Conservation (phyloP, 108 stramenopile genomes). For the Parietichytrium sp. region DNA sequence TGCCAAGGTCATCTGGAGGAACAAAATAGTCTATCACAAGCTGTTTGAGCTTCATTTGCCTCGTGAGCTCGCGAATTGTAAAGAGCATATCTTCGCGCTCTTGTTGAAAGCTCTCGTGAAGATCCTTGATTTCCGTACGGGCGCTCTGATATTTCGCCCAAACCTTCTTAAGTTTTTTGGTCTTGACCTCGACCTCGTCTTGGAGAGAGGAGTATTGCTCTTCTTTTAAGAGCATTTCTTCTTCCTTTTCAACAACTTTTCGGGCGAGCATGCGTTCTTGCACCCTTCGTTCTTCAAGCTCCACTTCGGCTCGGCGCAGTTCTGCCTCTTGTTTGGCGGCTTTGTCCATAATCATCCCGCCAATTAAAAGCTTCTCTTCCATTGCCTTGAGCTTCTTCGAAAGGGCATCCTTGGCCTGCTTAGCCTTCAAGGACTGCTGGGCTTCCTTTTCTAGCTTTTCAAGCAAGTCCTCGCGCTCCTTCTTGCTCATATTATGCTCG, state of each 20-base stretch:
- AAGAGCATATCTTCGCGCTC: slow-evolving; percentile 80
- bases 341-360: slow-evolving; percentile 79
- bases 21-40: slow-evolving; percentile 72
- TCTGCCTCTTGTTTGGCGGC: slow-evolving; percentile 79
- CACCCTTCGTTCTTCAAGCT: slow-evolving; percentile 66
- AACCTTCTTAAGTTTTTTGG: slow-evolving; percentile 76
- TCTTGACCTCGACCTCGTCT: slow-evolving; percentile 75
- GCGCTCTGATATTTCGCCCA: slow-evolving; percentile 75
- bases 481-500: slow-evolving; percentile 65
- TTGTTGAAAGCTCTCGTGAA: slow-evolving; percentile 72
- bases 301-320: slow-evolving; percentile 73
- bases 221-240: slow-evolving; percentile 66
- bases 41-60: slow-evolving; percentile 81
- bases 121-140: slow-evolving; percentile 69
- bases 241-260: slow-evolving; percentile 62
- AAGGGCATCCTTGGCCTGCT: slow-evolving; percentile 65
- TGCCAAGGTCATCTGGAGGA: slow-evolving; percentile 65
- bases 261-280: slow-evolving; percentile 68
- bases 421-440: slow-evolving; percentile 63
- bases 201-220: slow-evolving; percentile 66
- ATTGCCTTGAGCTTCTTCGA: slow-evolving; percentile 71
- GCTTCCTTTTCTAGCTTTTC: slow-evolving; percentile 70
- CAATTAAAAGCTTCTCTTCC: slow-evolving; percentile 78
- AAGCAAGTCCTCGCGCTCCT: slow-evolving; percentile 68
- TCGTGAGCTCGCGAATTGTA: slow-evolving; percentile 74